Base-by-base conservation (phyloP, 441 rosid species). In the Croton setiger region DNA sequence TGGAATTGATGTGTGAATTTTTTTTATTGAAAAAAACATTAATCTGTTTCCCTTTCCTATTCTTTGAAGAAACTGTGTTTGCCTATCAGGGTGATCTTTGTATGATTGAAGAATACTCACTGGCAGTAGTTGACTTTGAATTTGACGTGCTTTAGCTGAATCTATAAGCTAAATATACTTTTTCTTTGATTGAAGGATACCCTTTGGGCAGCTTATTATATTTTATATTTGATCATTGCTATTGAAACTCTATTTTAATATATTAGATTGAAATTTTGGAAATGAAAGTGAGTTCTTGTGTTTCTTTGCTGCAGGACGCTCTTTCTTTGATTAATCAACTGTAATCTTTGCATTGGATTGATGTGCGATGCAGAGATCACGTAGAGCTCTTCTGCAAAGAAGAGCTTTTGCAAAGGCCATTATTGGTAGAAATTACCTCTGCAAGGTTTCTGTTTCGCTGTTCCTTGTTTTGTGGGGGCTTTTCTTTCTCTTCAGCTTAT, bases 331-430 rank as follows among this genome's bases (percentile, higher is more conserved):
- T 59, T 39, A 33, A 37, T 27, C 4, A 5, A 33, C 20, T 59
- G 36, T 2, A 8, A 8, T 20, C 20, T 41, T 12, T 37, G 69
- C 5, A 17, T n/a, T n/a, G 76, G 77, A 73, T 77, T 73, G 86
- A 91, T 93, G 96, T 87, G 84, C 83, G 65, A 93, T 93, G 98
- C 96, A 86, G 88, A 91, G 92, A 80, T 89, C 96, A 71, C 85
- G 91, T 74, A 85, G 75, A 85, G 90, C 92, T 89, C 87, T 89
- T 91, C 93, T 83, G 56, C 74, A 66, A 43, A 84, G 91, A 79
- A 87, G 97, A 81, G 92, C 84, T 75, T 82, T 72, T 47, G 87
- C 78, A 69, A 82, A 74, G 76, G 70, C 61, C 66, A 59, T 57
- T 31, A 63, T 69, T 64, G 88, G 84, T 67, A 87, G 75, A 72